phyloP scores from a whole-genome alignment of 2,329 filamentous ascomycete species.

The Penicillium sp. region DNA sequence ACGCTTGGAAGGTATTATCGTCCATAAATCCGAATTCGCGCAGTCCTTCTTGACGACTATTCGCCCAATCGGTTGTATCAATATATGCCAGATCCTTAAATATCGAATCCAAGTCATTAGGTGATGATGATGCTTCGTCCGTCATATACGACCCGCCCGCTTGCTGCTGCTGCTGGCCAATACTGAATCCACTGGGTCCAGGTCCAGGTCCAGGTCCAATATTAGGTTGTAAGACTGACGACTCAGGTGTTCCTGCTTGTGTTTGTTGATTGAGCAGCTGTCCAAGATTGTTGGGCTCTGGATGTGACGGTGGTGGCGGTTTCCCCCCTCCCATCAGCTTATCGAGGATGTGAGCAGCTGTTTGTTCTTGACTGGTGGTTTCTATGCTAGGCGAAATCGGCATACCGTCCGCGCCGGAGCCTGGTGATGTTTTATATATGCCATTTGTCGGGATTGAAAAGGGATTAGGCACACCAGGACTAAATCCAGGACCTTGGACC shows the following conservation, averaged over 20 bases:
- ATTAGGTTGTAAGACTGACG: constrained; percentile 20
- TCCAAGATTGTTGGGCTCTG: constrained; percentile 4
- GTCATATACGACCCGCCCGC: constrained; percentile 8
- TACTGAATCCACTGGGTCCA: neutral
- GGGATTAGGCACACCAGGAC: neutral
- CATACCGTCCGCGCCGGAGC: neutral
- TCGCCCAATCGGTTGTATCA: constrained; percentile 43
- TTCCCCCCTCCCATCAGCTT: constrained; percentile 16
- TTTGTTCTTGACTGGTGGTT: constrained; percentile 7
- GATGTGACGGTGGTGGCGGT: constrained; percentile 14
- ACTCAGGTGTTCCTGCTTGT: constrained; percentile 32
- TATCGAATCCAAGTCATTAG: constrained; percentile 39
- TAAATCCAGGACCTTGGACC: neutral
- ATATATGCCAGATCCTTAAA: constrained; percentile 45
- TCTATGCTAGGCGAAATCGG: neutral
- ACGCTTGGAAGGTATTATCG: constrained; percentile 41
- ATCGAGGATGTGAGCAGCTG: constrained; percentile 17
- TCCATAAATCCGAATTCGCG: constrained; percentile 45
- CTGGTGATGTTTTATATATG: constrained; percentile 3
- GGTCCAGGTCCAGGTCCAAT: too few species aligned
- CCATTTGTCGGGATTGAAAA: neutral
- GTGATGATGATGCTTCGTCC: constrained; percentile 12
- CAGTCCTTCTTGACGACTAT: constrained; percentile 37
- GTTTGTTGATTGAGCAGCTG: constrained; percentile 1
- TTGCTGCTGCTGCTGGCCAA: constrained; percentile 8